A percentile compares a stretch with the other conserved stretches of the same genome.
Evolutionary conservation across 495 filamentous ascomycete species (phyloP).

Genomic region (Evernia prunastri): DNA sequence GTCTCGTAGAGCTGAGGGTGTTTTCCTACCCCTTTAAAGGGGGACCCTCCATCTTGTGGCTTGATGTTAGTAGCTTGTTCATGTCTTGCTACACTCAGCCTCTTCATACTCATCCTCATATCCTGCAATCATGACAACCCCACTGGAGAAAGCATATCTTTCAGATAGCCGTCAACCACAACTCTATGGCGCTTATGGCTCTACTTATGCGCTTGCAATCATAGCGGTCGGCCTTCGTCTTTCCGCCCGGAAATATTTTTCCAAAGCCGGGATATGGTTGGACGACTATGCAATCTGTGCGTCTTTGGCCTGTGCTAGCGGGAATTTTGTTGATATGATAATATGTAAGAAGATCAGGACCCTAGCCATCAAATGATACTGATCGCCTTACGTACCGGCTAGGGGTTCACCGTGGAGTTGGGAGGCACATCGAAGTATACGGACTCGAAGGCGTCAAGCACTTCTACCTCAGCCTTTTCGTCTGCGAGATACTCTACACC

Average conservation of each 20-base stretch:
- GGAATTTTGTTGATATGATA: conserved; percentile 1
- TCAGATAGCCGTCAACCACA: conserved; percentile 6
- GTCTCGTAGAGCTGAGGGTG: background rate
- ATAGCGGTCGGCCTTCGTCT: conserved; percentile 12
- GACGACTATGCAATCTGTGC: conserved; percentile 8
- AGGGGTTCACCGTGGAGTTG: conserved; percentile 15
- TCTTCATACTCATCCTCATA: background rate
- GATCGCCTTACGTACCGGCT: background rate
- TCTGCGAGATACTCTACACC: conserved; percentile 14
- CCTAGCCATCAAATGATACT: background rate
- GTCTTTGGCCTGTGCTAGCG: conserved; percentile 7
- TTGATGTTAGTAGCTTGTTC: background rate
- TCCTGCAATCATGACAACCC: background rate
- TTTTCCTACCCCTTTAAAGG: too few relatives aligned
- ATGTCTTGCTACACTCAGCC: background rate
- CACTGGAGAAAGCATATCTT: conserved; percentile 1
- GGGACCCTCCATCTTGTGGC: background rate
- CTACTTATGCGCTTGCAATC: conserved; percentile 8
- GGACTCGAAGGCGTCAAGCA: conserved; percentile 3
- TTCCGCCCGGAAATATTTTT: conserved; percentile 7
- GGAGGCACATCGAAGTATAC: conserved; percentile 10
- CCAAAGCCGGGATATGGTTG: conserved; percentile 13
- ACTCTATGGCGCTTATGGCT: conserved; percentile 6
- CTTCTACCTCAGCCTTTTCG: conserved; percentile 10
- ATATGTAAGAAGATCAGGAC: conserved; percentile 8